These are phyloP conservation scores for Linnemannia hyalina DNA, from an alignment of 192 early-diverging fungal genomes.

Conservation along the genomic window DNA sequence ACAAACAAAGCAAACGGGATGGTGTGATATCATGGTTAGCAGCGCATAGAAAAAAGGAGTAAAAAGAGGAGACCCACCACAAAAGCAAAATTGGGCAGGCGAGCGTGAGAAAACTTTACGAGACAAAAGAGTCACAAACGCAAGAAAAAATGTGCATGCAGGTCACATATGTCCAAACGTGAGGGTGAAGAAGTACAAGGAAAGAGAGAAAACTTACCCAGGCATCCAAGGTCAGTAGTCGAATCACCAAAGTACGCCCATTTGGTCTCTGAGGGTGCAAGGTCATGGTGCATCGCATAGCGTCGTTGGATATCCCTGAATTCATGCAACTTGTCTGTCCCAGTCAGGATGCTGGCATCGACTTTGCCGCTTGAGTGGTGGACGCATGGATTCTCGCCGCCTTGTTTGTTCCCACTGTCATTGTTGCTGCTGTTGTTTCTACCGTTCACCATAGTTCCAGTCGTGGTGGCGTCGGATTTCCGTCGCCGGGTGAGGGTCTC, in stretches of 20 bases:
- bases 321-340: conserved; percentile 51
- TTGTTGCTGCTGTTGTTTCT: background rate
- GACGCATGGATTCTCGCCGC: background rate
- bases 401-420: background rate
- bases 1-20: background rate
- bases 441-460: background rate
- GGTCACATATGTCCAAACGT: too few species aligned
- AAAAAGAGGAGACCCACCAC: background rate
- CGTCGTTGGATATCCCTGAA: conserved; percentile 35
- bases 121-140: background rate
- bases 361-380: conserved; percentile 32
- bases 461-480: background rate
- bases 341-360: conserved; percentile 31
- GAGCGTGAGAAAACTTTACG: conserved; percentile 1
- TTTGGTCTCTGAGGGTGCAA: conserved; percentile 26
- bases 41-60: background rate
- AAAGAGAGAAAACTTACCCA: conserved; percentile 29
- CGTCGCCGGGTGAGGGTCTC: conserved; percentile 14
- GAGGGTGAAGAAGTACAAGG: background rate
- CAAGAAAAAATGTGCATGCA: background rate
- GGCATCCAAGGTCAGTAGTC: conserved; percentile 44
- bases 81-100: conserved; percentile 1
- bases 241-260: conserved; percentile 55
- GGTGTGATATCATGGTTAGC: background rate
- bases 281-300: conserved; percentile 28